Evolutionary conservation across 177 flowering plant species (phyloP), one percentile per base, ranked within the genome.

Genomic region (Vitis hybrid): DNA sequence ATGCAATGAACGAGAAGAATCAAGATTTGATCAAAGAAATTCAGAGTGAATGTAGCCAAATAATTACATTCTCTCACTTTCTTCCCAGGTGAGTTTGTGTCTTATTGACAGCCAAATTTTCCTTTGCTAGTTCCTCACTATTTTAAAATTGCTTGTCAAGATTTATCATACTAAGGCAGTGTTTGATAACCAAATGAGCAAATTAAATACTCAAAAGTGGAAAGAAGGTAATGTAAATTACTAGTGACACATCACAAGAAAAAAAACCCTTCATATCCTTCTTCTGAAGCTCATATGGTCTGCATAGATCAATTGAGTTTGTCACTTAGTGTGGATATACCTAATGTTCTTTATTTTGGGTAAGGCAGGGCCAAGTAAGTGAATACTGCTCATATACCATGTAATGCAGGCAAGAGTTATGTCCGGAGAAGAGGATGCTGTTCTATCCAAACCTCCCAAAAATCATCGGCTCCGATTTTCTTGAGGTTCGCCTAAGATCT

Each of bases 401-500:
- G 45, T 59, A 40, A 23, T 51, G 51, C 79, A 93, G 96, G 89
- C 94, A 82, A 76, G 98, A 93, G 74, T 74, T 93, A 9, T 89
- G 98, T 68, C 98, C 98, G 34, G 96, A 93, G 82, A 93, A 93
- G 77, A 87, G 94, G 74, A 90, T 93, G 98, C 78, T 93, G 30
- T 91, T 91, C 79, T 91, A 93, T 70, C 96, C 98, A 10, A 82
- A 87, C 56, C 93, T 91, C 65, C 98, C 92, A 3, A 91, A 91
- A 74, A 87, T 93, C n/a, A 86, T 88, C 68, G 96, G 94, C 21
- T 93, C 96, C 1, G 88, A 93, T 77, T 71, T 26, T 71, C 86
- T 93, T 15, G 93, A 91, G 77, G 69, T 51, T 21, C 91, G 93
- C n/a, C 72, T 93, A 74, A 87, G 94, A 75, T 79, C 84, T 12